phyloP scores from a whole-genome alignment of 2,329 filamentous ascomycete genomes.

The Myriosclerotinia curreyana region DNA sequence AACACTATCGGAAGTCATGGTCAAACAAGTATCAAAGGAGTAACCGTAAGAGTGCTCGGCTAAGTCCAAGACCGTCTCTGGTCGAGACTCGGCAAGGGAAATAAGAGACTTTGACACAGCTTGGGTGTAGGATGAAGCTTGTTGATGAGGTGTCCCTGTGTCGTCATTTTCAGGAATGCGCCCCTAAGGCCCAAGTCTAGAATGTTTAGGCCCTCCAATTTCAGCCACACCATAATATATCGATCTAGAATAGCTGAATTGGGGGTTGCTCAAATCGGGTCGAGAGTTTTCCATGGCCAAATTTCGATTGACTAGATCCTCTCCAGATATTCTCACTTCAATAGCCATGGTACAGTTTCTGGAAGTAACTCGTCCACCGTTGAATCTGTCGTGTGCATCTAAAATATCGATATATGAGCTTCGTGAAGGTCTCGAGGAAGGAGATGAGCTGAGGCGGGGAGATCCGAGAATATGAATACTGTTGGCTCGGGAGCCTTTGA shows the following conservation, averaged over 20 bases:
- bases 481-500: not conserved
- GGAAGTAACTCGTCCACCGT: slow-evolving; percentile 43
- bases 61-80: not conserved
- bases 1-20: not conserved
- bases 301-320: slow-evolving; percentile 64
- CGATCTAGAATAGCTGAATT: slow-evolving; percentile 30
- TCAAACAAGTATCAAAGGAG: not conserved
- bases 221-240: slow-evolving; percentile 23
- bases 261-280: slow-evolving; percentile 25
- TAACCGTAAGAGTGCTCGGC: not conserved
- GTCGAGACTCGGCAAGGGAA: not conserved
- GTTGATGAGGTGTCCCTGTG: not conserved
- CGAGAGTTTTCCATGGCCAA: slow-evolving; percentile 21
- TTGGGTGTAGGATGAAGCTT: slow-evolving; percentile 8
- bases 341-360: slow-evolving; percentile 48
- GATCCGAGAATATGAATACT: not conserved
- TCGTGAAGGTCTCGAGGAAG: slow-evolving; percentile 17
- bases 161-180: not conserved
- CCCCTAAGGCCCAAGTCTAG: slow-evolving; percentile 1
- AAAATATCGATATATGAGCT: slow-evolving; percentile 50
- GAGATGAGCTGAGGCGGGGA: not conserved
- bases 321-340: slow-evolving; percentile 56
- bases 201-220: not conserved
- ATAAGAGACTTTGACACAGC: not conserved
- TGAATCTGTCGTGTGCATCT: slow-evolving; percentile 55